Evolutionary conservation across 192 early-diverging fungal species (phyloP).

Genomic region (Coemansia sp.): DNA sequence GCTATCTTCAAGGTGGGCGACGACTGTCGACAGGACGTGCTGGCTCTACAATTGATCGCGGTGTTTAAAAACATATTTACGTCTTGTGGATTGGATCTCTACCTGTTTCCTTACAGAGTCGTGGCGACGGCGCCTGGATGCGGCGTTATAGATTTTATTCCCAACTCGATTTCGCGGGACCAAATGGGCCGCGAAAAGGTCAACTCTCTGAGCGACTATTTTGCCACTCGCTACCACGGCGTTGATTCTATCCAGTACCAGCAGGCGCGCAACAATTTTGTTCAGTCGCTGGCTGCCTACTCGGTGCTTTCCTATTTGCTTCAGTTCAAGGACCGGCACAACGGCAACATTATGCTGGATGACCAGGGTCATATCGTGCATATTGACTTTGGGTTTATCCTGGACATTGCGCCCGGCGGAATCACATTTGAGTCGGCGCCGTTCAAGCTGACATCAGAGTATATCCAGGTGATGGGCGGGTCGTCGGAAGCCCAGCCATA

Average conservation of each 20-base stretch:
- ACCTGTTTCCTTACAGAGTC: constrained; percentile 94
- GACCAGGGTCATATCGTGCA: constrained; percentile 94
- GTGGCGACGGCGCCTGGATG: constrained; percentile 96
- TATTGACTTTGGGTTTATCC: constrained; percentile 99
- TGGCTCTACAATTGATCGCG: constrained; percentile 96
- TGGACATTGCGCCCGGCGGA: constrained; percentile 98
- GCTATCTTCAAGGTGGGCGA: constrained; percentile 99
- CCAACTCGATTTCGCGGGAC: constrained; percentile 93
- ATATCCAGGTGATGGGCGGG: constrained; percentile 97
- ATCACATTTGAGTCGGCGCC: constrained; percentile 93
- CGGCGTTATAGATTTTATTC: constrained; percentile 98
- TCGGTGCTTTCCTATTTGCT: constrained; percentile 91
- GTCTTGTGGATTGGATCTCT: constrained; percentile 86
- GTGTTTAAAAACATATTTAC: constrained; percentile 96
- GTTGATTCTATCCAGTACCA: constrained; percentile 87
- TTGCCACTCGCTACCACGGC: constrained; percentile 85
- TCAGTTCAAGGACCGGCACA: constrained; percentile 98
- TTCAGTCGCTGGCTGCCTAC: constrained; percentile 92
- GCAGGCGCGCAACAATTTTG: constrained; percentile 91
- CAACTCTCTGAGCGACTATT: constrained; percentile 95
- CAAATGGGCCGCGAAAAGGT: constrained; percentile 98
- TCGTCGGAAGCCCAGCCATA: constrained; percentile 74
- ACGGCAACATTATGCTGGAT: constrained; percentile 99
- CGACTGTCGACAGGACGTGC: constrained; percentile 97
- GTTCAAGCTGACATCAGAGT: constrained; percentile 97